Conservation (phyloP, 768 basidiomycete species). For the Psilocybe azurescens region DNA sequence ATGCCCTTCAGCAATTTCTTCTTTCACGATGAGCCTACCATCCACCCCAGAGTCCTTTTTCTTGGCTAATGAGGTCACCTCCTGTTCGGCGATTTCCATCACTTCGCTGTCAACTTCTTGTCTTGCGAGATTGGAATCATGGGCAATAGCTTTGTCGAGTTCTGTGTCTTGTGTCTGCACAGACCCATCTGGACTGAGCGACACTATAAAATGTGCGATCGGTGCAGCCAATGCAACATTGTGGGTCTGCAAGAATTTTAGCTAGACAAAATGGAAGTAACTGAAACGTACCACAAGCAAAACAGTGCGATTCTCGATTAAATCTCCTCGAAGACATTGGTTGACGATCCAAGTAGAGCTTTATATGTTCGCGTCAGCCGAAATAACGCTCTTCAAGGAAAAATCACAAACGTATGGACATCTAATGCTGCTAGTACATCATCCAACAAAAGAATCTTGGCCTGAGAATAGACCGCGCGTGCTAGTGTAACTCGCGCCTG, state of each 20-base stretch:
- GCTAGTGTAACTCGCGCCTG: conserved; percentile 52
- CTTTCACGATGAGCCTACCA: conserved; percentile 65
- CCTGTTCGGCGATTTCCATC: conserved; percentile 30
- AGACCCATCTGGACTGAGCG: conserved; percentile 55
- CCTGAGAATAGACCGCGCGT: conserved; percentile 50
- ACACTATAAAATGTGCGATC: conserved; percentile 59
- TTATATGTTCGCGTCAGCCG: neutral
- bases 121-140: conserved; percentile 34
- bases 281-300: conserved; percentile 65
- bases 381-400: neutral
- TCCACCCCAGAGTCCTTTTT: conserved; percentile 27
- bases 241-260: conserved; percentile 36
- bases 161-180: conserved; percentile 49
- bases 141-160: conserved; percentile 42
- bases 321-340: conserved; percentile 76
- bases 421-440: conserved; percentile 74
- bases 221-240: conserved; percentile 54
- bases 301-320: conserved; percentile 76
- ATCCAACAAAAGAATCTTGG: conserved; percentile 69
- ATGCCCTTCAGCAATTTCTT: conserved; percentile 55
- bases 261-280: neutral
- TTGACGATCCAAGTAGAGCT: conserved; percentile 82
- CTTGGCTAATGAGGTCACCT: conserved; percentile 18
- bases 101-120: conserved; percentile 34
- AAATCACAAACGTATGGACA: conserved; percentile 29